Conservation (phyloP, 225 moss, liverwort and hornwort genomes). For the Thuidium tamariscinum region DNA sequence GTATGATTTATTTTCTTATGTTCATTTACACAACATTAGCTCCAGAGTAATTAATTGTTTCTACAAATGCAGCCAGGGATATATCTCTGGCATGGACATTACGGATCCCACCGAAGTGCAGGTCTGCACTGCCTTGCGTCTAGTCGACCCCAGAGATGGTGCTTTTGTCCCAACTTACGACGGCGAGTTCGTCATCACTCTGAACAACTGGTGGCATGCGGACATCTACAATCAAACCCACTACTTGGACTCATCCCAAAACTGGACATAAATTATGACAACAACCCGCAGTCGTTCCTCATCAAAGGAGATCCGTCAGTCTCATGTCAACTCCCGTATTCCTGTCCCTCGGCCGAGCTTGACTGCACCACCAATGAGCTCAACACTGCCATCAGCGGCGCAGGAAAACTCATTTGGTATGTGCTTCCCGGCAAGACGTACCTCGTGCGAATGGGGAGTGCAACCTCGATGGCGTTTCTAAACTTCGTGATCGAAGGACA, state of each 20-base stretch:
- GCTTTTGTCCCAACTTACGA: not conserved
- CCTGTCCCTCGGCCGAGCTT: not conserved
- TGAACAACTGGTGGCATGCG: not conserved
- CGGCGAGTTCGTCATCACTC: not conserved
- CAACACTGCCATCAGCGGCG: not conserved
- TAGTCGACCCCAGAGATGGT: not conserved
- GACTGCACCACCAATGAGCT: not conserved
- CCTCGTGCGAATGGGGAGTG: conserved; percentile 30
- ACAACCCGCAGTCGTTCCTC: not conserved
- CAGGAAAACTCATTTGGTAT: conserved; percentile 1
- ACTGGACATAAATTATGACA: conserved; percentile 2
- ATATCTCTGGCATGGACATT: conserved; percentile 5
- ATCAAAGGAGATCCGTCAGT: not conserved
- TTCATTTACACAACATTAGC: too few species aligned
- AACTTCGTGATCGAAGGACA: conserved; percentile 47
- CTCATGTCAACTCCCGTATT: not conserved
- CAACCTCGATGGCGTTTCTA: not conserved
- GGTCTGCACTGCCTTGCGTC: not conserved
- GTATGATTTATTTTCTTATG: too few species aligned
- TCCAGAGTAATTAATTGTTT: too few species aligned
- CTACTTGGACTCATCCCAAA: not conserved
- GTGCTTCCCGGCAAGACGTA: conserved; percentile 23
- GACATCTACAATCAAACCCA: not conserved
- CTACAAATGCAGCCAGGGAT: conserved; percentile 7
- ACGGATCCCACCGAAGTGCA: not conserved